These are phyloP conservation scores for Taxawa tesnikishii DNA, from an alignment of 2,329 filamentous ascomycete species.

Conservation along the genomic window DNA sequence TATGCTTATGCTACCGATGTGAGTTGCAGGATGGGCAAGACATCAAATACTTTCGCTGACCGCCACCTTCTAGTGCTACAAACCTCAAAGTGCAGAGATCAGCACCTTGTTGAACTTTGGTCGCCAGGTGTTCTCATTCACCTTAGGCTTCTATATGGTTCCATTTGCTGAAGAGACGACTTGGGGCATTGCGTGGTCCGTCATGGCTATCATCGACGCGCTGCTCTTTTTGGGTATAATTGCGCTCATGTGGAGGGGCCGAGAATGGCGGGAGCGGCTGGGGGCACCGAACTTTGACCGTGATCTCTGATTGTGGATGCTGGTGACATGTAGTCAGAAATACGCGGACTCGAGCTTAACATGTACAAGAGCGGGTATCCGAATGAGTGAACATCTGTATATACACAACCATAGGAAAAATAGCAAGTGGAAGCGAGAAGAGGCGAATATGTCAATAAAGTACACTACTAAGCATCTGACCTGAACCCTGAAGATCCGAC, in stretches of 20 bases:
- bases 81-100: conserved; percentile 23
- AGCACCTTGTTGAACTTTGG: conserved; percentile 21
- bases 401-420: no score
- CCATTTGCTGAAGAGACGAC: conserved; percentile 10
- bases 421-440: no score
- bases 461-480: no score
- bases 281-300: conserved; percentile 7
- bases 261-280: conserved; percentile 6
- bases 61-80: conserved; percentile 19
- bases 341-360: no score
- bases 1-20: conserved; percentile 23
- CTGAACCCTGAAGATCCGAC: no score
- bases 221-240: conserved; percentile 5
- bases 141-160: conserved; percentile 21
- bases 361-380: no score
- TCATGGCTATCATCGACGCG: conserved; percentile 9
- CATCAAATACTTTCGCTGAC: neutral
- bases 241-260: conserved; percentile 7
- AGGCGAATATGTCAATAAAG: no score
- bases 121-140: conserved; percentile 20
- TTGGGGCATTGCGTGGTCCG: conserved; percentile 9
- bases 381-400: no score
- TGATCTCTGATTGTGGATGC: conserved; percentile 7
- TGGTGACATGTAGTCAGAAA: no score
- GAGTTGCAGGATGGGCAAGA: neutral